Evolutionary conservation across 371 early-diverging fungal species (phyloP).

Genomic region (Cladochytrium tenue): DNA sequence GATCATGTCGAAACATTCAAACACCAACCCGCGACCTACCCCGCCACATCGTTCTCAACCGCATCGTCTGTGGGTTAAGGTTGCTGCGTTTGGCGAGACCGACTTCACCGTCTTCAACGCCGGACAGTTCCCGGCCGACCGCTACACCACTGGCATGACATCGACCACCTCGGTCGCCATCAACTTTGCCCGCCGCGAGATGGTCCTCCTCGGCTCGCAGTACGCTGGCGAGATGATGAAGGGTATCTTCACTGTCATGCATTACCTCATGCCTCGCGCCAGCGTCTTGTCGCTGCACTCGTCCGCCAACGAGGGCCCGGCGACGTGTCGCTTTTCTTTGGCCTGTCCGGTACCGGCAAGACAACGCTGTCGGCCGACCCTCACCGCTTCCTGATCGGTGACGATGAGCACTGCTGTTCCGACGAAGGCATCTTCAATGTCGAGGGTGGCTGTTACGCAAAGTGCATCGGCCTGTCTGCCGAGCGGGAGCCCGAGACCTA

Average conservation of each 20-base stretch:
- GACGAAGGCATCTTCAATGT: conserved; percentile 94
- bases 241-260: conserved; percentile 94
- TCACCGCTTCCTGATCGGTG: conserved; percentile 90
- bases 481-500: conserved; percentile 98
- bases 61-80: no score
- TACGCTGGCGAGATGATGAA: conserved; percentile 99
- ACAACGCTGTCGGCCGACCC: conserved; percentile 97
- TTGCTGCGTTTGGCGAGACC: conserved; percentile 88
- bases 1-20: no score
- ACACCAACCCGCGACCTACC: no score
- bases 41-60: no score
- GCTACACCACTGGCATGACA: conserved; percentile 95
- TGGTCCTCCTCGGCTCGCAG: conserved; percentile 95
- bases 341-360: conserved; percentile 96
- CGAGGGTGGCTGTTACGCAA: conserved; percentile 98
- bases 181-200: conserved; percentile 78
- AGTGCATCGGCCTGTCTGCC: conserved; percentile 88
- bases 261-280: conserved; percentile 95
- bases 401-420: conserved; percentile 98
- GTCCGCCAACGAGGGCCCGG: conserved; percentile 93
- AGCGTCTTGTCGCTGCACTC: conserved; percentile 96
- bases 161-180: conserved; percentile 88
- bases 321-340: conserved; percentile 96
- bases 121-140: conserved; percentile 93
- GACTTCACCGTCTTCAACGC: conserved; percentile 97